phyloP scores from a whole-genome alignment of 805 yeast species.

The Candida coleopterorum region DNA sequence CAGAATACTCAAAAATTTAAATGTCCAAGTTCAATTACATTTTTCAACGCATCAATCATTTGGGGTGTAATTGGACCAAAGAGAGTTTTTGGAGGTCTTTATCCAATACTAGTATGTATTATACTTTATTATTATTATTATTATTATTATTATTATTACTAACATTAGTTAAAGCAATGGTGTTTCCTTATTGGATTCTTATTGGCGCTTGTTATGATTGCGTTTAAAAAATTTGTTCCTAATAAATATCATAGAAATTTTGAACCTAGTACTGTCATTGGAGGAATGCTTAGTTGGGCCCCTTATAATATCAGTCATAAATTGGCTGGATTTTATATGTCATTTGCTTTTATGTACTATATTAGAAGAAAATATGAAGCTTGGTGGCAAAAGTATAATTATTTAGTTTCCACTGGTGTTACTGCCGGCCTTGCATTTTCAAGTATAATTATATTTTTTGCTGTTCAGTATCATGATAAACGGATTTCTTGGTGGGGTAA shows the following conservation, averaged over 20 bases:
- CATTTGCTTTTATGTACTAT: conserved; percentile 47
- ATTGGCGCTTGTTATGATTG: conserved; percentile 15
- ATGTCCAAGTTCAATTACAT: conserved; percentile 28
- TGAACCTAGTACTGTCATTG: conserved; percentile 48
- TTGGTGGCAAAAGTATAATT: conserved; percentile 69
- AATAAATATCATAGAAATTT: conserved; percentile 19
- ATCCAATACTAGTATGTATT: conserved; percentile 30
- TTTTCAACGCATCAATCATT: conserved; percentile 41
- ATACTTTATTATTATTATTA: no score
- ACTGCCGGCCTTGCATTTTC: conserved; percentile 55
- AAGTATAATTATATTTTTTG: conserved; percentile 52
- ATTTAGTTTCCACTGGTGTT: conserved; percentile 49
- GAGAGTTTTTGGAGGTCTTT: conserved; percentile 47
- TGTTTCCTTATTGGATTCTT: conserved; percentile 49
- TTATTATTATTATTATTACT: no score
- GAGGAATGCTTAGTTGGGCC: conserved; percentile 39
- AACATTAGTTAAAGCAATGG: conserved; percentile 26
- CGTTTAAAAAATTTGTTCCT: conserved; percentile 15
- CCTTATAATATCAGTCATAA: conserved; percentile 42
- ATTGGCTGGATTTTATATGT: conserved; percentile 53
- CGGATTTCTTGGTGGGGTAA: conserved; percentile 62
- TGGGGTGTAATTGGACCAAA: conserved; percentile 54
- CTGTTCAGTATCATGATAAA: conserved; percentile 41
- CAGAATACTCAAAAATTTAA: conserved; percentile 19
- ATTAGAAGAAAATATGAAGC: conserved; percentile 39